Conservation (phyloP, 495 filamentous ascomycete species). For the Acidiella bohemica region DNA sequence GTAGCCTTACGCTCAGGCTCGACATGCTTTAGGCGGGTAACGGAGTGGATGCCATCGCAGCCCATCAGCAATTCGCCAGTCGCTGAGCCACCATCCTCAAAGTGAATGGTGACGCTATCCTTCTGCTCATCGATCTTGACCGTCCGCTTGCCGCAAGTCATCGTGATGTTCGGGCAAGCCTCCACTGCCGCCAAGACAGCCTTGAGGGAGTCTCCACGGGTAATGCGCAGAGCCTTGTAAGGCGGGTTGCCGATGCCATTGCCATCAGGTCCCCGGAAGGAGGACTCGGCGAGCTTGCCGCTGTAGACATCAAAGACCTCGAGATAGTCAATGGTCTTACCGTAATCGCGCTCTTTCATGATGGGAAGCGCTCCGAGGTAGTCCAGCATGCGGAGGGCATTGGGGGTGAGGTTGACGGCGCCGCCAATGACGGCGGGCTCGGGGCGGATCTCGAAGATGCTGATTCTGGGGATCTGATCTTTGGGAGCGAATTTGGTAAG, state of each 20-base stretch:
- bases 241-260: conserved; percentile 23
- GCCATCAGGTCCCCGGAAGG: conserved; percentile 22
- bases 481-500: conserved; percentile 35
- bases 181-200: conserved; percentile 35
- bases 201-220: conserved; percentile 22
- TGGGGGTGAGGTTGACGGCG: conserved; percentile 49
- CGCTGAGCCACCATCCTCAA: conserved; percentile 37
- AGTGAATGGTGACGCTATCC: conserved; percentile 34
- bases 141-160: conserved; percentile 27
- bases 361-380: conserved; percentile 37
- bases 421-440: conserved; percentile 45
- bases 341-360: conserved; percentile 34
- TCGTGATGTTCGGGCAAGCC: conserved; percentile 21
- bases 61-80: conserved; percentile 43
- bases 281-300: conserved; percentile 26
- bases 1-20: conserved; percentile 36
- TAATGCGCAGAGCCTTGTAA: conserved; percentile 26
- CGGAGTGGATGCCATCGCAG: conserved; percentile 52
- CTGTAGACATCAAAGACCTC: conserved; percentile 40
- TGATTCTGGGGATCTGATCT: conserved; percentile 36
- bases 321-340: conserved; percentile 28
- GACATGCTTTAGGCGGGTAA: conserved; percentile 39
- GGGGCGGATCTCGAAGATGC: conserved; percentile 44
- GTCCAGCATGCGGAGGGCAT: conserved; percentile 45
- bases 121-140: conserved; percentile 32